These are phyloP conservation scores for Triticum aestivum DNA, from an alignment of 176 grass and related monocot species.

Conservation along the genomic window IWGSC_CS_RefSeq_v2.1 NC_057798.1:404256335-404256834, in stretches of 20 bases:
- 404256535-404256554: conserved; percentile 75
- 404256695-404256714: conserved; percentile 45
- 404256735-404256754: conserved; percentile 45
- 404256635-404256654: conserved; percentile 68
- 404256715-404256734: conserved; percentile 43
- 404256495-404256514: conserved; percentile 81
- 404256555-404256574: conserved; percentile 63
- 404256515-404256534: conserved; percentile 79
- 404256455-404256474: conserved; percentile 52
- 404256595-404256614: conserved; percentile 72
- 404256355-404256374: conserved; percentile 57
- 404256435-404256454: conserved; percentile 66
- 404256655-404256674: conserved; percentile 45
- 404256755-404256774: conserved; percentile 41
- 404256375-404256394: conserved; percentile 69
- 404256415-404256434: conserved; percentile 86
- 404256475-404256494: conserved; percentile 95
- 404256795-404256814: not conserved
- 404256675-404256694: conserved; percentile 40
- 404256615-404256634: conserved; percentile 48
- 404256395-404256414: conserved; percentile 64
- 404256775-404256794: conserved; percentile 6
- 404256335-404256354: conserved; percentile 47
- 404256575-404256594: conserved; percentile 93
- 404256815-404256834: not conserved